These are phyloP conservation scores for Sporopachydermia lactativora DNA, from an alignment of 805 yeast genomes.

Conservation along the genomic window DNA sequence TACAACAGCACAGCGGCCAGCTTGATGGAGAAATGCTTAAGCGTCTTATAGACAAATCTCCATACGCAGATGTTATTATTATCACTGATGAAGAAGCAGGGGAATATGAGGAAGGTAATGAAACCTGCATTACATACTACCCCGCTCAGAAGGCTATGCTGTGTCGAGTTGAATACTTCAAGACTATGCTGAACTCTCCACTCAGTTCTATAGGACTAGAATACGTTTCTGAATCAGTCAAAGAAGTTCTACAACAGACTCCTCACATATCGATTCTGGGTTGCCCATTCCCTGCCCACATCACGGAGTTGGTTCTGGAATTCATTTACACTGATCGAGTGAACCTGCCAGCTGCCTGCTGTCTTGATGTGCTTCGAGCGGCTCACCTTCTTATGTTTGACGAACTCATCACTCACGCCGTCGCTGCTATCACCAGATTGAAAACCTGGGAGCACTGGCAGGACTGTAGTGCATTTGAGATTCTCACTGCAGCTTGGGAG, in stretches of 20 bases:
- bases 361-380: conserved; percentile 40
- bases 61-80: conserved; percentile 16
- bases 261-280: conserved; percentile 19
- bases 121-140: conserved; percentile 26
- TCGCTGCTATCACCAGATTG: conserved; percentile 28
- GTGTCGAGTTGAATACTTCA: conserved; percentile 48
- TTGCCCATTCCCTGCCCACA: conserved; percentile 19
- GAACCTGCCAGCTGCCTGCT: conserved; percentile 31
- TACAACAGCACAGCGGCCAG: not conserved
- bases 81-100: conserved; percentile 17
- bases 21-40: not conserved
- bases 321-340: conserved; percentile 50
- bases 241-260: conserved; percentile 8
- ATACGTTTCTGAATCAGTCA: conserved; percentile 9
- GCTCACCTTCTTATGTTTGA: conserved; percentile 44
- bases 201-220: conserved; percentile 22
- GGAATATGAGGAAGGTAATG: conserved; percentile 17
- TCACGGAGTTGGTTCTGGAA: conserved; percentile 36
- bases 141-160: conserved; percentile 55
- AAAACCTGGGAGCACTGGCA: conserved; percentile 9
- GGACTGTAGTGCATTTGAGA: conserved; percentile 33
- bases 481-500: conserved; percentile 54
- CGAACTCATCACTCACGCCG: conserved; percentile 50
- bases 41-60: conserved; percentile 11
- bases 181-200: conserved; percentile 43